Conservation (phyloP, 2,329 filamentous ascomycete species). For the Diplodia intermedia region DNA sequence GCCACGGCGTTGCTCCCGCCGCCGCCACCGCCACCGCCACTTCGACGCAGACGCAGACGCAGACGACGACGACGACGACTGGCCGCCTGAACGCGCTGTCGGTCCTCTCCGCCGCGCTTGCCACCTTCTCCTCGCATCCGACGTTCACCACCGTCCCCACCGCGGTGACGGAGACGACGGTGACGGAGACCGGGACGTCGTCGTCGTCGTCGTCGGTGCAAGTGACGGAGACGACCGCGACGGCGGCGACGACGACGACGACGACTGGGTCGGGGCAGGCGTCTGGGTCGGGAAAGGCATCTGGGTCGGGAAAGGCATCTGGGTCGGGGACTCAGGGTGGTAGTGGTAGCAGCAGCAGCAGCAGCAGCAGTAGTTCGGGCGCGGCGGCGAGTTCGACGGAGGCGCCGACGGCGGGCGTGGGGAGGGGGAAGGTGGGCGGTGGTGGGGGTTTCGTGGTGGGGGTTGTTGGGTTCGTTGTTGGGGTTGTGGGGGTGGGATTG, state of each 20-base stretch:
- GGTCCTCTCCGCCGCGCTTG: slow-evolving; percentile 3
- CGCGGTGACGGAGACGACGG: no score
- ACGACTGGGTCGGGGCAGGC: no score
- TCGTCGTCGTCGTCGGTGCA: no score
- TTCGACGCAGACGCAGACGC: no score
- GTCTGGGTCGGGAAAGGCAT: neutral
- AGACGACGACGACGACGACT: no score
- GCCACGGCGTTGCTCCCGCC: neutral
- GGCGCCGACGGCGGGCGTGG: slow-evolving; percentile 12
- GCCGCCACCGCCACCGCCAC: neutral
- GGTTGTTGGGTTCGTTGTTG: neutral
- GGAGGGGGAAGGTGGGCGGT: neutral
- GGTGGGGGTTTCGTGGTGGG: neutral
- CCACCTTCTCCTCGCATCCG: neutral
- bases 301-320: no score
- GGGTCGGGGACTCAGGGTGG: neutral
- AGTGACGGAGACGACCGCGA: neutral
- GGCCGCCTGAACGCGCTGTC: neutral
- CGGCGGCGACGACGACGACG: neutral
- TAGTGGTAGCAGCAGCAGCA: neutral
- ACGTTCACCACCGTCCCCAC: no score
- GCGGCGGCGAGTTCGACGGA: slow-evolving; percentile 3
- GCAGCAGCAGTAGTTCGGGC: neutral
- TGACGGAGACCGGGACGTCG: neutral
- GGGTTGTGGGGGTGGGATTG: neutral